Percentiles rank a stretch among this genome's conserved stretches.
These are phyloP conservation scores for Dendrothele bispora DNA, from an alignment of 768 basidiomycete species.

Conservation along the genomic window DNA sequence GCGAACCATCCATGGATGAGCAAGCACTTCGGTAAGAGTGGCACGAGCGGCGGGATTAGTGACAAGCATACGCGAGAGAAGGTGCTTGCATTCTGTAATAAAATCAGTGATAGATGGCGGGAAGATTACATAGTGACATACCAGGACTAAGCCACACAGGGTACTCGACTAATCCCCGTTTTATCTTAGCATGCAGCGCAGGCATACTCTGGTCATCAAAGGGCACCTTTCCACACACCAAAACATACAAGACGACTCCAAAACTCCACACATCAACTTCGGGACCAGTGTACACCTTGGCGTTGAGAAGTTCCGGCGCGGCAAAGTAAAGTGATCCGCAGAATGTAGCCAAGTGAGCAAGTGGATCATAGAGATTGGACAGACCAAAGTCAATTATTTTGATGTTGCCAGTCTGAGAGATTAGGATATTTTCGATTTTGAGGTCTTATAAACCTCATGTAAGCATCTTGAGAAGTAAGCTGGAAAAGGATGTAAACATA, in stretches of 20 bases:
- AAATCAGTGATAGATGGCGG: slow-evolving; percentile 11
- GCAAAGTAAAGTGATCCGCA: slow-evolving; percentile 99
- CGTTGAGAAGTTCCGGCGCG: slow-evolving; percentile 95
- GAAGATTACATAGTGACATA: slow-evolving; percentile 35
- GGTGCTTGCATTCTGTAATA: slow-evolving; percentile 85
- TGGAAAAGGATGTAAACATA: slow-evolving; percentile 24
- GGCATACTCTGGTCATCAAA: slow-evolving; percentile 99
- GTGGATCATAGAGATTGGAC: slow-evolving; percentile 91
- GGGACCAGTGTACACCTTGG: slow-evolving; percentile 94
- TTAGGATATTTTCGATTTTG: slow-evolving; percentile 99
- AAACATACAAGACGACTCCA: slow-evolving; percentile 95
- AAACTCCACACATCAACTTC: slow-evolving; percentile 99
- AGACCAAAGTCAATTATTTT: slow-evolving; percentile 99
- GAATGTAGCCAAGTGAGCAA: slow-evolving; percentile 84
- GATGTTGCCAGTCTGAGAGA: slow-evolving; percentile 97
- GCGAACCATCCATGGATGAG: slow-evolving; percentile 90
- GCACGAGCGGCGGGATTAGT: slow-evolving; percentile 88
- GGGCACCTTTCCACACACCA: slow-evolving; percentile 98
- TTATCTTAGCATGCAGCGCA: slow-evolving; percentile 98
- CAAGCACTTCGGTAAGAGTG: slow-evolving; percentile 78
- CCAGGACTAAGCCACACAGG: slow-evolving; percentile 95
- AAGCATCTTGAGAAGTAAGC: slow-evolving; percentile 2
- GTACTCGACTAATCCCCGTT: slow-evolving; percentile 94
- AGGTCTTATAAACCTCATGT: slow-evolving; percentile 53
- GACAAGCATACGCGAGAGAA: slow-evolving; percentile 94